Conservation (phyloP, 2,329 filamentous ascomycete genomes). For the Aspergillus ustus region DNA sequence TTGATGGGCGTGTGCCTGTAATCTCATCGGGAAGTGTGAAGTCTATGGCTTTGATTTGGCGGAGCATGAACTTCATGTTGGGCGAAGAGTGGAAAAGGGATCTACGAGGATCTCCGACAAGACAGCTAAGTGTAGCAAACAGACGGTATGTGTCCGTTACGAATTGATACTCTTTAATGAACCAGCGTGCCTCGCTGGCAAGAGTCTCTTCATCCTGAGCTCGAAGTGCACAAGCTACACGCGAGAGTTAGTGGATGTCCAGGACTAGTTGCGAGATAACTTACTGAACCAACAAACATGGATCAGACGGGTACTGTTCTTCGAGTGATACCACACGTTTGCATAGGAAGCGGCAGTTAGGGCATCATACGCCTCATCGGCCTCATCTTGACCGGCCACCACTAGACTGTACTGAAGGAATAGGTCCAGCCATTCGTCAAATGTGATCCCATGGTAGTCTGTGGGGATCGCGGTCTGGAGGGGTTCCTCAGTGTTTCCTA, state of each 20-base stretch:
- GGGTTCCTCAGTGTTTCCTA: slow-evolving; percentile 33
- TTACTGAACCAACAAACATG: slow-evolving; percentile 76
- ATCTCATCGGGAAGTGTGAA: slow-evolving; percentile 62
- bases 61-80: slow-evolving; percentile 86
- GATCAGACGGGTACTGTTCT: slow-evolving; percentile 71
- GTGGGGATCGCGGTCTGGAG: slow-evolving; percentile 47
- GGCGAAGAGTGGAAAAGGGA: slow-evolving; percentile 75
- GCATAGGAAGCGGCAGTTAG: slow-evolving; percentile 79
- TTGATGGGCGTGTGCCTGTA: slow-evolving; percentile 34
- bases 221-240: slow-evolving; percentile 75
- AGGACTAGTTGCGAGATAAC: slow-evolving; percentile 27
- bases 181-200: slow-evolving; percentile 75
- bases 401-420: slow-evolving; percentile 86
- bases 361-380: slow-evolving; percentile 76
- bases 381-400: slow-evolving; percentile 69
- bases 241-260: slow-evolving; percentile 16
- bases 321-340: slow-evolving; percentile 77
- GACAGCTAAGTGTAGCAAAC: slow-evolving; percentile 75
- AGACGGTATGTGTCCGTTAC: slow-evolving; percentile 82
- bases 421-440: slow-evolving; percentile 84
- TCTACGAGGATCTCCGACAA: slow-evolving; percentile 69
- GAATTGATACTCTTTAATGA: slow-evolving; percentile 81
- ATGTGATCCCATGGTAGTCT: slow-evolving; percentile 76
- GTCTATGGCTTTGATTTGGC: slow-evolving; percentile 91
- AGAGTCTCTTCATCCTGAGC: slow-evolving; percentile 77